Evolutionary conservation across 345 rosid species (phyloP), one percentile per base, ranked within the genome.

Genomic region (Citrus maxima): DNA sequence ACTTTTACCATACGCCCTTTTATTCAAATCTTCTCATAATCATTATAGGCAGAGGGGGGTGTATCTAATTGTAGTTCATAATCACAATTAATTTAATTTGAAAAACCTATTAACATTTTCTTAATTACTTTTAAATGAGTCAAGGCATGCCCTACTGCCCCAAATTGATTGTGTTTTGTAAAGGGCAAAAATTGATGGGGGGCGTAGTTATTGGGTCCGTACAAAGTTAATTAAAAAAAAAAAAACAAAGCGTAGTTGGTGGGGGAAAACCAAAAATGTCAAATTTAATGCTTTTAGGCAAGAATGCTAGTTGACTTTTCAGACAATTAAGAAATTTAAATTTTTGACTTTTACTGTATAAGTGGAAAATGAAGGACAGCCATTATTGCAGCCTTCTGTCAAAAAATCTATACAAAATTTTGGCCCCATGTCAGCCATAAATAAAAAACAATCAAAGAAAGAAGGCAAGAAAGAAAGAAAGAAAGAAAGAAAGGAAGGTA

Each of bases 341-440:
- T 58, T 3, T 46, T 75, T 75, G 62, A 80, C 74, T 9, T 49
- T 72, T 30, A 10, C 28, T 13, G 62, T 22, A 35, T 72, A 75
- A 70, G 75, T 12, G 49, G 18, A 69, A 74, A 64, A 70, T 24
- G 4, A 46, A 75, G 37, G 74, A 66, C 82, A 72, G 51, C 75
- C 42, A 82, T 81, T 5, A 78, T 78, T 79, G 67, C 77, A 51
- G 25, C 63, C 73, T 83, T 10, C 59, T n/a, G 38, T 6, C 32
- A 14, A 28, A 22, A 75, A n/a, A 62, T 74, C 30, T 21, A 63
- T 10, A 25, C 30, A 73, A 38, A 72, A 35, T 12, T 73, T 46
- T 46, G 51, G 18, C 16, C 51, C 13, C 18, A 1, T 46, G 51
- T 46, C 51, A 46, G 18, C 51, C 51, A 12, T 46, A 3, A 13